A percentile compares a stretch with the other conserved stretches of the same genome.
Evolutionary conservation across 768 basidiomycete genomes (phyloP).

Genomic region (Amanita subjunquillea): DNA sequence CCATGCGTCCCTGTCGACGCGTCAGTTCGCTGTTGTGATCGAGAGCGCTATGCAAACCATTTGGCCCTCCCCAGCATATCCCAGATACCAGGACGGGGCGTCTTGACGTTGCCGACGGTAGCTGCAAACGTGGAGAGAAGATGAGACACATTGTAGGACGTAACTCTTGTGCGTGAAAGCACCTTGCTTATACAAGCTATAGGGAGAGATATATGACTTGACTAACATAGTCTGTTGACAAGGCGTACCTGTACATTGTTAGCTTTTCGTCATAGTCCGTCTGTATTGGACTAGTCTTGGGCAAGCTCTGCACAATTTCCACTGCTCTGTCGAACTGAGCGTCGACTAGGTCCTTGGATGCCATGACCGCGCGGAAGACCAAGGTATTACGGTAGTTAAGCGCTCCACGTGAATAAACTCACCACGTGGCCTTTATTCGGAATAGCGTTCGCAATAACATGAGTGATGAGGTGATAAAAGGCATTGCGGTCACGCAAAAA

Average conservation of each 20-base stretch:
- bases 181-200: slow-evolving; percentile 92
- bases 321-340: slow-evolving; percentile 90
- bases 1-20: slow-evolving; percentile 76
- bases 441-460: too few relatives aligned
- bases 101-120: slow-evolving; percentile 80
- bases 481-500: too few relatives aligned
- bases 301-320: slow-evolving; percentile 85
- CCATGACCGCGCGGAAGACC: slow-evolving; percentile 26
- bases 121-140: slow-evolving; percentile 34
- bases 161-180: slow-evolving; percentile 7
- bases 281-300: slow-evolving; percentile 92
- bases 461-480: too few relatives aligned
- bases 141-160: neutral
- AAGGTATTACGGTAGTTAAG: neutral
- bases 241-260: slow-evolving; percentile 74
- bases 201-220: neutral
- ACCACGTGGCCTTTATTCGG: too few relatives aligned
- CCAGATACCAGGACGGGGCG: slow-evolving; percentile 74
- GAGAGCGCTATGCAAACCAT: slow-evolving; percentile 44
- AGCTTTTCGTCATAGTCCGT: slow-evolving; percentile 94
- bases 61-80: slow-evolving; percentile 91
- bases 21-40: slow-evolving; percentile 3
- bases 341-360: slow-evolving; percentile 58
- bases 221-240: neutral
- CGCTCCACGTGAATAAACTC: neutral